These are phyloP conservation scores for Erucastrum elatum DNA, from an alignment of 345 rosid genomes.

Conservation along the genomic window DNA sequence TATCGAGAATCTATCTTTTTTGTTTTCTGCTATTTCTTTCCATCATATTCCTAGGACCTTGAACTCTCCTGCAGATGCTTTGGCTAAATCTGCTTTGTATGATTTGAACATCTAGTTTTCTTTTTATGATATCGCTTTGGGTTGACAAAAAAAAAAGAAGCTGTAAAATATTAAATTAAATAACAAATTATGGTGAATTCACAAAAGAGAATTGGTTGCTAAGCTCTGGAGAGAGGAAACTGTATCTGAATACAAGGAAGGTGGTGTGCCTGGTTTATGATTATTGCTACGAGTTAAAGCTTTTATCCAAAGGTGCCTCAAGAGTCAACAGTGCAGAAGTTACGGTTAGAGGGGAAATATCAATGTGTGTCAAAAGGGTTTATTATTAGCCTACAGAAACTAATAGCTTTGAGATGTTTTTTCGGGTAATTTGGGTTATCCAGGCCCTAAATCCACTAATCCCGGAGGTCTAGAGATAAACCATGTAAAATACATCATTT, in stretches of 20 bases:
- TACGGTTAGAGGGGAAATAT: constrained; percentile 9
- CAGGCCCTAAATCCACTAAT: too few species aligned
- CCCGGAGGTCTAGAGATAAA: too few species aligned
- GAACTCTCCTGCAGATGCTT: too few species aligned
- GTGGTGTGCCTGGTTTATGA: constrained; percentile 35
- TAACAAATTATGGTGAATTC: background rate
- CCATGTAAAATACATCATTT: too few species aligned
- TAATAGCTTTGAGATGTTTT: background rate
- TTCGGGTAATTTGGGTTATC: too few species aligned
- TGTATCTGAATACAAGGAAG: constrained; percentile 31
- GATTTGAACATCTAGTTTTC: too few species aligned
- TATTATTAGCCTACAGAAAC: constrained; percentile 4
- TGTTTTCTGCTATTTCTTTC: too few species aligned
- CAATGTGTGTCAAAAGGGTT: background rate
- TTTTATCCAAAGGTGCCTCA: constrained; percentile 34
- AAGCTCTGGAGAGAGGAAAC: constrained; percentile 16
- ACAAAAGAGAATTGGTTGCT: constrained; percentile 25
- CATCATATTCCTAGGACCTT: too few species aligned
- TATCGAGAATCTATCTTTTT: too few species aligned
- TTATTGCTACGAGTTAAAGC: constrained; percentile 36
- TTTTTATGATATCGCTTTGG: too few species aligned
- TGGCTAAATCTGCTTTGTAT: too few species aligned
- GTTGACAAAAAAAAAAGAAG: background rate
- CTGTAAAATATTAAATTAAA: too few species aligned
- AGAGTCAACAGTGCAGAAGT: constrained; percentile 34